A percentile compares a stretch with the other conserved stretches of the same genome.
Evolutionary conservation across 305 asterid species (phyloP).

Genomic region (Stenogyne calaminthoides): DNA sequence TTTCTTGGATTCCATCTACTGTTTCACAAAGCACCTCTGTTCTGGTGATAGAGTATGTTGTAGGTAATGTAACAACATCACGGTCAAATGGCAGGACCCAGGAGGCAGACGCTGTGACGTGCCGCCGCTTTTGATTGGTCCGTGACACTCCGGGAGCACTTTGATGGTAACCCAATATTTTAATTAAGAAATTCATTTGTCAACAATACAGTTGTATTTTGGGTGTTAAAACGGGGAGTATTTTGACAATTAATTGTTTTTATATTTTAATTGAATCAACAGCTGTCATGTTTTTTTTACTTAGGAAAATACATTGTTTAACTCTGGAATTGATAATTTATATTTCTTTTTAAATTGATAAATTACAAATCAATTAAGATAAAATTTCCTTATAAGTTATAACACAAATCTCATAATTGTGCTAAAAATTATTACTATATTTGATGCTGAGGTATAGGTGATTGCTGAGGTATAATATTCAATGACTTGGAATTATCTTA

Average conservation of each 20-base stretch:
- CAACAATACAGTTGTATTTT: background rate
- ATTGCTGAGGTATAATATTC: too few relatives aligned
- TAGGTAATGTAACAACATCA: slow-evolving; percentile 11
- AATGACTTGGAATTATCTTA: too few relatives aligned
- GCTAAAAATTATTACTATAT: too few relatives aligned
- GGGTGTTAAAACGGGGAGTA: background rate
- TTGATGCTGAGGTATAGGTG: background rate
- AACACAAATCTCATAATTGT: too few relatives aligned
- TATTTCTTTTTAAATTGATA: too few relatives aligned
- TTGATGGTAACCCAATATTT: background rate
- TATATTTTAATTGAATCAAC: background rate
- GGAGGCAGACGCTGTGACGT: background rate
- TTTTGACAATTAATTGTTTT: background rate
- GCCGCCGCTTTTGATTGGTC: background rate
- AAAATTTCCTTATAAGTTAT: too few relatives aligned
- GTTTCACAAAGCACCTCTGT: slow-evolving; percentile 19
- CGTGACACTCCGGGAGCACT: background rate
- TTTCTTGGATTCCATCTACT: slow-evolving; percentile 30
- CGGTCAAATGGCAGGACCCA: background rate
- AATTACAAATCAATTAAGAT: too few relatives aligned
- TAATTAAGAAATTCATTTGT: background rate
- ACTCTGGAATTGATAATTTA: too few relatives aligned
- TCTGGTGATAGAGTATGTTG: background rate
- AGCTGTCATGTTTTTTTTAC: background rate
- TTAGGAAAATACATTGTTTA: too few relatives aligned